A percentile compares a stretch with the other conserved stretches of the same genome.
phyloP scores from a whole-genome alignment of 257 asterid genomes.

The Sherardia arvensis region DNA sequence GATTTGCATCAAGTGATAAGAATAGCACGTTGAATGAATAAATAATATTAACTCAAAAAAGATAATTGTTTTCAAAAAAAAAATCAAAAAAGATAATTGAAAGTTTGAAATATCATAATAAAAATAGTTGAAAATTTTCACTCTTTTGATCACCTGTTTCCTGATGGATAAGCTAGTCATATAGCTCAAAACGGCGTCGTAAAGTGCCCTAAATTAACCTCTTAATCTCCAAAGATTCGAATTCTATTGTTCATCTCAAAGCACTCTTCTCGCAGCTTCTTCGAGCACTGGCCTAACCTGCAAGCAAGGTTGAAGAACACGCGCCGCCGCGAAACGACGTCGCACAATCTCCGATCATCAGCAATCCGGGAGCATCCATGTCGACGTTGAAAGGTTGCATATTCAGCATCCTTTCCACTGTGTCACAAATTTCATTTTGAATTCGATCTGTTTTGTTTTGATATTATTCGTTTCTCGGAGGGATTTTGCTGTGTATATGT shows the following conservation, averaged over 20 bases:
- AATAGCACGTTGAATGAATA: no score
- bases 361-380: constrained; percentile 6
- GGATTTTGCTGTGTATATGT: not conserved
- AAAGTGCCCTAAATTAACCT: not conserved
- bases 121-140: no score
- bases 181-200: not conserved
- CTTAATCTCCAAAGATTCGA: not conserved
- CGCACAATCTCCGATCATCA: constrained; percentile 3
- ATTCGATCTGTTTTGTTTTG: not conserved
- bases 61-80: no score
- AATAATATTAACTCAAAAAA: no score
- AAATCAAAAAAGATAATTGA: no score
- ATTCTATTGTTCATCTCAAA: not conserved
- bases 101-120: no score
- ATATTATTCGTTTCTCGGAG: not conserved
- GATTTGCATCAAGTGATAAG: no score
- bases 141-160: not conserved
- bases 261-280: not conserved
- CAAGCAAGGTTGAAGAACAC: not conserved
- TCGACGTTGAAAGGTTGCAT: constrained; percentile 16
- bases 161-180: not conserved
- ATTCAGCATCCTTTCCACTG: not conserved
- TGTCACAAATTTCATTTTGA: not conserved
- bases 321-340: not conserved
- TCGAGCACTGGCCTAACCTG: constrained; percentile 1